Base-by-base conservation (phyloP, 2,329 filamentous ascomycete species). In the Atkinsonella hypoxylon region DNA sequence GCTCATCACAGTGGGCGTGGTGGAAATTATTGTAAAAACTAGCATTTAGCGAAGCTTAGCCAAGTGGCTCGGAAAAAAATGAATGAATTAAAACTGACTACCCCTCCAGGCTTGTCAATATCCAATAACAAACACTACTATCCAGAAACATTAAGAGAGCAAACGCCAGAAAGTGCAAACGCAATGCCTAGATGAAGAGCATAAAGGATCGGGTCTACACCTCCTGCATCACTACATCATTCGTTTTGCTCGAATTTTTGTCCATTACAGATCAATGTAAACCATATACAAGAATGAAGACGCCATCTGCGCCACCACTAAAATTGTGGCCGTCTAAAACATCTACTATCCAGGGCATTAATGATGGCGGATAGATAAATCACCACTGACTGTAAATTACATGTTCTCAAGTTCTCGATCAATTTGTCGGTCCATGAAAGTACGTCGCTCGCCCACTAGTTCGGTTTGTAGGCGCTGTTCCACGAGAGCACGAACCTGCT, bases 381-480 rank as follows among this genome's bases (percentile, higher is more conserved):
- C 45, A 39, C n/a, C 41, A 30, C n/a, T 4, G 13, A 44, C 41
- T 32, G 30, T 40, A 4, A 26, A 26, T 71, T 77, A 95, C 90
- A 97, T 95, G 67, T 85, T 94, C 56, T 90, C 89, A 63, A 98
- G 73, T 73, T 97, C 90, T 51, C 81, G 79, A 70, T 98, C 93
- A 68, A 98, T 97, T 71, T 90, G 87, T 58, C 83, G 78, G 70
- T 96, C 91, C 72, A 97, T 81, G 71, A 95, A 97, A 15, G 83
- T 82, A 64, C 86, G 82, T 66, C 89, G 84, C 68, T 96, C 90
- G 20, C 89, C 90, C 0, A 79, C 76, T 52, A 97, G 76, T 65
- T 95, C 89, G 4, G 87, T 91, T 71, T 96, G 91, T 55, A 98
- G 70, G 61, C 90, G 81, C 72, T 96, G 89, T 71, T 98, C 93